Evolutionary conservation across 805 yeast genomes (phyloP).

Genomic region (Blastobotrys robertii): DNA sequence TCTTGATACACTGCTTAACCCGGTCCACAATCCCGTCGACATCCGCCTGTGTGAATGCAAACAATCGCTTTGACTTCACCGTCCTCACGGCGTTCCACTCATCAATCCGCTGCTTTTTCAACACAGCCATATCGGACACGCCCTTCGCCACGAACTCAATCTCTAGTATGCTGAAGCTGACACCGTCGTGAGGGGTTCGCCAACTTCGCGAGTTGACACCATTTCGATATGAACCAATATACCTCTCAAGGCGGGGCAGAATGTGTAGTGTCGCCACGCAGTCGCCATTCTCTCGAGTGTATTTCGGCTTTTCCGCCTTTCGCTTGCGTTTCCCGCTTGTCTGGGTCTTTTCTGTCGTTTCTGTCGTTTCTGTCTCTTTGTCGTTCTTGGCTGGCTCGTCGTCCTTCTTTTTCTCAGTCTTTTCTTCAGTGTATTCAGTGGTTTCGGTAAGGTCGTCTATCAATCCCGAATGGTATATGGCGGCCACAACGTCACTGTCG

Average conservation of each 20-base stretch:
- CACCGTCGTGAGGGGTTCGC: slow-evolving; percentile 68
- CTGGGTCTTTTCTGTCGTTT: slow-evolving; percentile 1
- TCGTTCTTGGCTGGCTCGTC: not conserved
- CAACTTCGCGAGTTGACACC: slow-evolving; percentile 71
- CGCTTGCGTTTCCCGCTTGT: slow-evolving; percentile 21
- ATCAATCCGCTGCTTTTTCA: slow-evolving; percentile 23
- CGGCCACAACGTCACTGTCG: slow-evolving; percentile 76
- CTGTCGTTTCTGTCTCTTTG: not conserved
- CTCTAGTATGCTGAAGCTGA: slow-evolving; percentile 52
- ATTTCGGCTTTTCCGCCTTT: not conserved
- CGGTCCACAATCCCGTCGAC: too few relatives aligned
- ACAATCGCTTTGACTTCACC: not conserved
- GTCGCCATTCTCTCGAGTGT: slow-evolving; percentile 25
- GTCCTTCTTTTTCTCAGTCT: not conserved
- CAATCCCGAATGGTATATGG: slow-evolving; percentile 66
- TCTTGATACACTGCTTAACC: too few relatives aligned
- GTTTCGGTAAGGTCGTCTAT: slow-evolving; percentile 32
- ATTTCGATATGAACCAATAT: slow-evolving; percentile 56
- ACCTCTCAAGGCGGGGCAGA: slow-evolving; percentile 58
- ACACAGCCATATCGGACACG: slow-evolving; percentile 24
- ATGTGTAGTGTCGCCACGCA: slow-evolving; percentile 49
- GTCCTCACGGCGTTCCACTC: slow-evolving; percentile 21
- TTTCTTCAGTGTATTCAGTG: slow-evolving; percentile 16
- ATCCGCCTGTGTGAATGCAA: not conserved
- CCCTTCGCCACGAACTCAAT: slow-evolving; percentile 32